phyloP scores from a whole-genome alignment of 495 filamentous ascomycete genomes.

The Baudoinia panamericana region DNA sequence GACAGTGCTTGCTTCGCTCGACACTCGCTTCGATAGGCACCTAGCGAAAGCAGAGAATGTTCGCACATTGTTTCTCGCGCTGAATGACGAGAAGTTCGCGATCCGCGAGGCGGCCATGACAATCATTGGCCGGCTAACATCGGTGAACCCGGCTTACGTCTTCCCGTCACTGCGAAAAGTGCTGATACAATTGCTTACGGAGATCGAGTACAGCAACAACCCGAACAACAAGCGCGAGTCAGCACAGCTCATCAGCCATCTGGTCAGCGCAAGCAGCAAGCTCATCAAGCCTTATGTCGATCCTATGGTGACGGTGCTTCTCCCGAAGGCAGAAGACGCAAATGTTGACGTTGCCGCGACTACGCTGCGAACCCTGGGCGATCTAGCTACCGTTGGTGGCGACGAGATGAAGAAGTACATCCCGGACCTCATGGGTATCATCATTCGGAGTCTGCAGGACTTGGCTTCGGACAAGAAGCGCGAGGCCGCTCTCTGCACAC shows the following conservation, averaged over 20 bases:
- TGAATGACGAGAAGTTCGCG: conserved; percentile 87
- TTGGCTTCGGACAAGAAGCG: conserved; percentile 77
- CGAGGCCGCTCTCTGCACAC: conserved; percentile 76
- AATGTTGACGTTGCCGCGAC: conserved; percentile 81
- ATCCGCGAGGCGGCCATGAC: conserved; percentile 90
- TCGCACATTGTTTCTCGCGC: conserved; percentile 80
- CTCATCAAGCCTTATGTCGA: conserved; percentile 92
- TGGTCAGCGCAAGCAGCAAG: conserved; percentile 79
- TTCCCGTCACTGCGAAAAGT: conserved; percentile 88
- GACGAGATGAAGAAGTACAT: conserved; percentile 81
- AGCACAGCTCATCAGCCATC: conserved; percentile 78
- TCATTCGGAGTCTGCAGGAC: conserved; percentile 84
- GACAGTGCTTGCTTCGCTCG: conserved; percentile 76
- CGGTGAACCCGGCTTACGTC: conserved; percentile 90
- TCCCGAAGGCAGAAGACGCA: conserved; percentile 73
- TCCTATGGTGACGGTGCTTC: conserved; percentile 77
- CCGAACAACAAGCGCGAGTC: conserved; percentile 90
- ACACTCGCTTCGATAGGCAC: conserved; percentile 88
- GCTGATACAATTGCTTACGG: conserved; percentile 87
- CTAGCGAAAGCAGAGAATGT: conserved; percentile 93
- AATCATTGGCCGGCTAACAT: conserved; percentile 86
- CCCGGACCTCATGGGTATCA: conserved; percentile 81
- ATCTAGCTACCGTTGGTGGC: conserved; percentile 84
- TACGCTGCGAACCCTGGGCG: conserved; percentile 83
- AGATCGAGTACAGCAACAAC: conserved; percentile 90